Percentiles rank a stretch among this genome's conserved stretches.
These are phyloP conservation scores for Didymella exigua DNA, from an alignment of 2,329 filamentous ascomycete species.

Conservation along the genomic window DNA sequence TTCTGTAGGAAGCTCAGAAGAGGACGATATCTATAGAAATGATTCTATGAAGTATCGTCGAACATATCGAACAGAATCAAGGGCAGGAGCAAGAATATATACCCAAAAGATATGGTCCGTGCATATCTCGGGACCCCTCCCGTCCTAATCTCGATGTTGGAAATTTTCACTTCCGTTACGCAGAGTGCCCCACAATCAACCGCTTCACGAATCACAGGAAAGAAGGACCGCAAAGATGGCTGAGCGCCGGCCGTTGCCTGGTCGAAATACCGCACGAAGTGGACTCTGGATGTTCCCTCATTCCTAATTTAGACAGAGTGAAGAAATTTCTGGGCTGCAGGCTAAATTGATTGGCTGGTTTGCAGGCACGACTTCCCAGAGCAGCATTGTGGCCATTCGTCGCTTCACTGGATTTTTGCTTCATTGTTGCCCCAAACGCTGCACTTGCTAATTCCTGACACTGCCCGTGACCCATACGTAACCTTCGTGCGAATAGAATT, in stretches of 20 bases:
- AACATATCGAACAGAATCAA: conserved; percentile 13
- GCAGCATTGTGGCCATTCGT: too few relatives aligned
- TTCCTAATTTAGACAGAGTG: not conserved
- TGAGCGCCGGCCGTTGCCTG: conserved; percentile 1
- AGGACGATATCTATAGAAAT: conserved; percentile 96
- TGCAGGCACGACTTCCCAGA: not conserved
- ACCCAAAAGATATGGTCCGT: not conserved
- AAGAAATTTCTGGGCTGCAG: not conserved
- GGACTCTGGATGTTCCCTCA: too few relatives aligned
- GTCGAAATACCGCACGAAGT: not conserved
- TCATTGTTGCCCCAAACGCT: too few relatives aligned
- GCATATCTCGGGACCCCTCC: not conserved
- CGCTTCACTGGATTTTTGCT: too few relatives aligned
- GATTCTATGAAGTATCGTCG: conserved; percentile 38
- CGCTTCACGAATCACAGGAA: not conserved
- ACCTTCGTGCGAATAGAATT: too few relatives aligned
- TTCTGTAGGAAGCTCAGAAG: conserved; percentile 90
- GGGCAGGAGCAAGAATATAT: conserved; percentile 11
- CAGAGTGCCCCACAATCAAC: not conserved
- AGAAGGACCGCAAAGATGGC: not conserved
- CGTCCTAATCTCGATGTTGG: not conserved
- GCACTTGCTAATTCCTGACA: too few relatives aligned
- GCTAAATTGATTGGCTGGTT: not conserved
- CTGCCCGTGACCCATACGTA: too few relatives aligned
- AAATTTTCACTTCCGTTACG: conserved; percentile 9